These are phyloP conservation scores for Aspergillus sp. DNA, from an alignment of 2,329 filamentous ascomycete species.

Conservation along the genomic window DNA sequence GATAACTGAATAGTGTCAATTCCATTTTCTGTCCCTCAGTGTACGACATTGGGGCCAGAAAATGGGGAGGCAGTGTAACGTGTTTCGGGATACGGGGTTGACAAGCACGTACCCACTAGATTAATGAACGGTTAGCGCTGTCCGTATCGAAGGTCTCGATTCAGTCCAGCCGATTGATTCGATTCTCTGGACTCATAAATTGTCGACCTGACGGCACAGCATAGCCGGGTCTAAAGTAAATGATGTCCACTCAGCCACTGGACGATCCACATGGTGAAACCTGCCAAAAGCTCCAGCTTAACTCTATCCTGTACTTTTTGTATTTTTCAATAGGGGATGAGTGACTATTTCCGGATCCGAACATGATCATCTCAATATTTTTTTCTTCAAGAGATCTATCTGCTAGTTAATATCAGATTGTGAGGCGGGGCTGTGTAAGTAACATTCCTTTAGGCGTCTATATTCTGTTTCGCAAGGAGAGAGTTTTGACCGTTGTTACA, in stretches of 20 bases:
- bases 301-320: not conserved
- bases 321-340: not conserved
- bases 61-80: not conserved
- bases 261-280: not conserved
- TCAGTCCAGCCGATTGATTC: too few relatives aligned
- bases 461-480: not conserved
- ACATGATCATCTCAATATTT: not conserved
- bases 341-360: not conserved
- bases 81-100: not conserved
- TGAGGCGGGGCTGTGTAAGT: not conserved
- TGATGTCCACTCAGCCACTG: not conserved
- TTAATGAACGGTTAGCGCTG: too few relatives aligned
- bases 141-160: too few relatives aligned
- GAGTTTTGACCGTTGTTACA: not conserved
- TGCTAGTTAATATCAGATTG: not conserved
- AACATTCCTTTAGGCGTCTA: not conserved
- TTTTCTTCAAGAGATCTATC: not conserved
- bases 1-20: not conserved
- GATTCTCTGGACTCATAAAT: too few relatives aligned
- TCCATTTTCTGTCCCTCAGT: not conserved
- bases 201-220: not conserved
- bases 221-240: not conserved
- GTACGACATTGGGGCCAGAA: not conserved
- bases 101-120: too few relatives aligned
- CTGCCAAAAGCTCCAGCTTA: not conserved